Conservation (phyloP, 257 asterid species). For the Gentiana straminea region DNA sequence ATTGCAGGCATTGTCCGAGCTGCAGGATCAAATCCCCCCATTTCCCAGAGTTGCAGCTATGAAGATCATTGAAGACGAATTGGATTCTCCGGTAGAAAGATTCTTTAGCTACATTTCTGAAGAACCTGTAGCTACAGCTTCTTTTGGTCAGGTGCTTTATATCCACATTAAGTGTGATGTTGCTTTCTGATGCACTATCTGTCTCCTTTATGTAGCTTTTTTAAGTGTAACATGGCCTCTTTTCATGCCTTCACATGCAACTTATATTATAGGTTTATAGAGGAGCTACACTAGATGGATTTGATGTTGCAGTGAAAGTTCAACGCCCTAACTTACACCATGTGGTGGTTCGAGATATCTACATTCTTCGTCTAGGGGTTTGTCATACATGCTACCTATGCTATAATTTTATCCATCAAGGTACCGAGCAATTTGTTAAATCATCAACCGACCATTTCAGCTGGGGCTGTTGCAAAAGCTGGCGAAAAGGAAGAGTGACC, state of each 20-base stretch:
- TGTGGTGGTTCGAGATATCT: conserved; percentile 73
- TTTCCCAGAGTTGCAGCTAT: conserved; percentile 71
- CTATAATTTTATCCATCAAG: conserved; percentile 7
- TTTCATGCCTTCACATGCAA: conserved; percentile 11
- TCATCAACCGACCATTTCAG: conserved; percentile 33
- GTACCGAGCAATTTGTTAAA: conserved; percentile 22
- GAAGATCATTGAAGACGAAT: conserved; percentile 83
- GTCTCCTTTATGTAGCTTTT: not conserved
- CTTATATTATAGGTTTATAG: conserved; percentile 56
- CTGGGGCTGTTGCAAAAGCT: conserved; percentile 76
- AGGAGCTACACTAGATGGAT: conserved; percentile 69
- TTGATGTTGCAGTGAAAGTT: conserved; percentile 91
- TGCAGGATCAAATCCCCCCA: conserved; percentile 89
- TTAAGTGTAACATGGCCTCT: not conserved
- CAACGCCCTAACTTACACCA: conserved; percentile 86
- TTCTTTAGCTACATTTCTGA: conserved; percentile 69
- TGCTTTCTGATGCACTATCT: not conserved
- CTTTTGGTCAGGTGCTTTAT: conserved; percentile 85
- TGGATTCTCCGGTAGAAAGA: conserved; percentile 58
- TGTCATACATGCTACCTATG: conserved; percentile 23
- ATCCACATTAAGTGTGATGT: conserved; percentile 2
- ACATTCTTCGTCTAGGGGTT: conserved; percentile 92
- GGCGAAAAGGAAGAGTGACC: conserved; percentile 78
- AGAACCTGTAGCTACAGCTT: conserved; percentile 99
- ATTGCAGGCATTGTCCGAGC: conserved; percentile 85